Conservation (phyloP, 2,329 filamentous ascomycete genomes). For the Apiospora aurea region DNA sequence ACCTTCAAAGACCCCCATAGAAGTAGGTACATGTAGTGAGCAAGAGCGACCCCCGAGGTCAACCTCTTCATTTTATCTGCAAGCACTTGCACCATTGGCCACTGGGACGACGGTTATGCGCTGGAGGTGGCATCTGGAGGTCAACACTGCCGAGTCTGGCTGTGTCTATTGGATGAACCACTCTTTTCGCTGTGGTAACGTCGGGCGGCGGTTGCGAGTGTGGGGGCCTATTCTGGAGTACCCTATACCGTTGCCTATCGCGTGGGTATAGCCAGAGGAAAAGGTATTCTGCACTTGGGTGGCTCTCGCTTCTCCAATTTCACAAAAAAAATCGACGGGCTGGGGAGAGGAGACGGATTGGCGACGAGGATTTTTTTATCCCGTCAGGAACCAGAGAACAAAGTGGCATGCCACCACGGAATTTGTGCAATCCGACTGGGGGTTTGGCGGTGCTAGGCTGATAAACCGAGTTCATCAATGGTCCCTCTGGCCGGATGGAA, state of each 20-base stretch:
- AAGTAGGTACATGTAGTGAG: neutral
- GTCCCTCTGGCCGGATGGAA: constrained; percentile 7
- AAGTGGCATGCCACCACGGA: constrained; percentile 39
- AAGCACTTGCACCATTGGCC: constrained; percentile 17
- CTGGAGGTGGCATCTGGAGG: constrained; percentile 26
- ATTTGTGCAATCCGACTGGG: constrained; percentile 38
- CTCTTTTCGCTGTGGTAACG: constrained; percentile 24
- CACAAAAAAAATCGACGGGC: constrained; percentile 34
- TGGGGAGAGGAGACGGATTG: constrained; percentile 18
- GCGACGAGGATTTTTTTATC: constrained; percentile 37
- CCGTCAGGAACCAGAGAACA: constrained; percentile 30
- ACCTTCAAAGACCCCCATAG: neutral
- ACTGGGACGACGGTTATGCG: neutral
- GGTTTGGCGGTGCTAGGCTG: constrained; percentile 13
- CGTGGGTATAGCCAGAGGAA: neutral
- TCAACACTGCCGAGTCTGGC: constrained; percentile 22
- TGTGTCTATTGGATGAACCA: constrained; percentile 27
- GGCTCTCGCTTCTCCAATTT: constrained; percentile 37
- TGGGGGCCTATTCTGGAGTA: constrained; percentile 26
- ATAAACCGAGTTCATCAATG: constrained; percentile 29
- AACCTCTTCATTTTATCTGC: constrained; percentile 21
- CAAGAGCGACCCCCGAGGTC: constrained; percentile 7
- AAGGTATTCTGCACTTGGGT: constrained; percentile 29
- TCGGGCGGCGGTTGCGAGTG: constrained; percentile 22
- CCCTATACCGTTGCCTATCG: constrained; percentile 6